A percentile compares a stretch with the other conserved stretches of the same genome.
phyloP scores from a whole-genome alignment of 345 rosid species.

The Lagerstroemia speciosa region DNA sequence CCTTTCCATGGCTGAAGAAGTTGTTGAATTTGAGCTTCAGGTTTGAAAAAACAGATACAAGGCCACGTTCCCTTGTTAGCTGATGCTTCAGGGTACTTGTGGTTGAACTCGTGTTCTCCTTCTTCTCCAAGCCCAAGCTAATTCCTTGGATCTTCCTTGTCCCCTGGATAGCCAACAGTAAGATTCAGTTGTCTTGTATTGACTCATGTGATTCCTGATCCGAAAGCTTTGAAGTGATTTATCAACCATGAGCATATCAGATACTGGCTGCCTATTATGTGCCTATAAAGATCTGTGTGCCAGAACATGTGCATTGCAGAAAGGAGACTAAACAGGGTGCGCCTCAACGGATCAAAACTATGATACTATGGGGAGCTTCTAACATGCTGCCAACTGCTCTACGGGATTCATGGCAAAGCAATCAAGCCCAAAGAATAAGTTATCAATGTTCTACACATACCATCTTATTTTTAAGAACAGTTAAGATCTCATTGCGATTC shows the following conservation, averaged over 20 bases:
- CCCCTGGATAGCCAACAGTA: slow-evolving; percentile 26
- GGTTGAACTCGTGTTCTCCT: slow-evolving; percentile 6
- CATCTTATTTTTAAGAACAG: slow-evolving; percentile 27
- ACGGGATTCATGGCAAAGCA: no score
- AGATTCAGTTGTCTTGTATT: neutral
- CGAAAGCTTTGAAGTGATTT: neutral
- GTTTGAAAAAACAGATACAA: slow-evolving; percentile 10
- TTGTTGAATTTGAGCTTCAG: slow-evolving; percentile 13
- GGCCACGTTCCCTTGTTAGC: slow-evolving; percentile 3
- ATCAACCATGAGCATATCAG: neutral
- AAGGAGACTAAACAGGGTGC: no score
- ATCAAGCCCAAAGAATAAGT: neutral
- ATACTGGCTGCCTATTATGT: neutral
- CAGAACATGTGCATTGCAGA: no score
- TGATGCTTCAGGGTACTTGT: neutral
- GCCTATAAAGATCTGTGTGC: no score
- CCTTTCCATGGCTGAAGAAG: slow-evolving; percentile 9
- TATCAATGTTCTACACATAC: slow-evolving; percentile 16
- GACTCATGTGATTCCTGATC: neutral
- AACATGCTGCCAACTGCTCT: neutral
- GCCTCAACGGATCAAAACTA: no score
- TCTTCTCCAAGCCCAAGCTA: slow-evolving; percentile 24
- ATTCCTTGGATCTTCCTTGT: slow-evolving; percentile 36
- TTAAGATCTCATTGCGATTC: slow-evolving; percentile 42
- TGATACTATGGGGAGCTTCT: no score